A percentile compares a stretch with the other conserved stretches of the same genome.
Conservation (phyloP, 1,139 yeast genomes). For the Geotrichum citri-aurantii region DNA sequence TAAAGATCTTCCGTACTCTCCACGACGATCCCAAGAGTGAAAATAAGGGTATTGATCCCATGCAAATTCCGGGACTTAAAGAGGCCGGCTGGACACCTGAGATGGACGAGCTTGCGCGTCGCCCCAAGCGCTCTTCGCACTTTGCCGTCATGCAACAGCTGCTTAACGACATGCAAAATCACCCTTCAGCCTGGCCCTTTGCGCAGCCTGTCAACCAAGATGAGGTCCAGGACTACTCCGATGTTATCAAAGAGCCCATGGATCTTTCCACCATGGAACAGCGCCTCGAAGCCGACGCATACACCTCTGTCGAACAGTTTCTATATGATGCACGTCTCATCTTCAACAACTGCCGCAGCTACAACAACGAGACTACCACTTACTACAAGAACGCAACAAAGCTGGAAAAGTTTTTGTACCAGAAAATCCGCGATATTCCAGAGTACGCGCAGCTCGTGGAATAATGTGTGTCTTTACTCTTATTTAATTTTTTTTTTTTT, state of each 20-base stretch:
- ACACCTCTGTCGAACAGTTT: constrained; percentile 85
- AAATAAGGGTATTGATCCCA: constrained; percentile 51
- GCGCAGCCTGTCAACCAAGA: constrained; percentile 86
- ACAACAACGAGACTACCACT: constrained; percentile 85
- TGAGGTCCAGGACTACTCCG: constrained; percentile 95
- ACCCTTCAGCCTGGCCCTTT: constrained; percentile 99
- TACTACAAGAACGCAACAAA: constrained; percentile 88
- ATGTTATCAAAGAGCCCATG: constrained; percentile 98
- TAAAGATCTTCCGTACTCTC: constrained; percentile 55
- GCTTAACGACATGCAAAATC: constrained; percentile 81
- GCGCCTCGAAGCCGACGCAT: constrained; percentile 85
- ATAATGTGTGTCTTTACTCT: constrained; percentile 18
- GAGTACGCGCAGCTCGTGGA: constrained; percentile 57
- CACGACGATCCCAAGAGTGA: constrained; percentile 35
- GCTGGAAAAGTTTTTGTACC: constrained; percentile 78
- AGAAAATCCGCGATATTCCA: constrained; percentile 75
- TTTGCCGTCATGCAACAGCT: constrained; percentile 88
- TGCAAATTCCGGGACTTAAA: constrained; percentile 75
- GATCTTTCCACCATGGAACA: constrained; percentile 77
- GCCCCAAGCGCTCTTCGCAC: constrained; percentile 93
- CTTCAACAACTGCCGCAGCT: constrained; percentile 83
- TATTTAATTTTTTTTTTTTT: background rate
- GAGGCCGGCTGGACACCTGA: constrained; percentile 99
- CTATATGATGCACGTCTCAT: constrained; percentile 81
- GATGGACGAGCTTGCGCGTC: constrained; percentile 93